These are phyloP conservation scores for Penicillium riverlandense DNA, from an alignment of 495 filamentous ascomycete species.

Conservation along the genomic window DNA sequence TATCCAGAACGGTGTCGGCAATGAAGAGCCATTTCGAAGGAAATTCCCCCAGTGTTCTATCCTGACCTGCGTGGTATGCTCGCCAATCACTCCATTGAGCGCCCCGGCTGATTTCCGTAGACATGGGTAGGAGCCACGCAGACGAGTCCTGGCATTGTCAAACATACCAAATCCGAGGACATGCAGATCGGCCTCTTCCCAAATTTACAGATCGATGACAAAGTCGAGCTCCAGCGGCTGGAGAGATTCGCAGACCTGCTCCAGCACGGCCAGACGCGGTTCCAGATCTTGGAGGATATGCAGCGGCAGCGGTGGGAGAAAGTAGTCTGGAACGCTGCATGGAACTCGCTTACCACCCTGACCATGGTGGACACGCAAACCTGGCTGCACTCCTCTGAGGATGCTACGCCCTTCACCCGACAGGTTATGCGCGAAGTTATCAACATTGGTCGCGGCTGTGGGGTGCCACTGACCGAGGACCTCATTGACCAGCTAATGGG, in stretches of 20 bases:
- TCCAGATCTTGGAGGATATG: slow-evolving; percentile 34
- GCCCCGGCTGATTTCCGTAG: slow-evolving; percentile 9
- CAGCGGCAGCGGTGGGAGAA: slow-evolving; percentile 47
- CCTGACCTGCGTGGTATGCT: slow-evolving; percentile 47
- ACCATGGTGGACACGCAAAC: slow-evolving; percentile 41
- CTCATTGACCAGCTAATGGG: slow-evolving; percentile 36
- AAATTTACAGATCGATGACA: slow-evolving; percentile 17
- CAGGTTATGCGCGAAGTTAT: slow-evolving; percentile 44
- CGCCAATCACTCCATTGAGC: not conserved
- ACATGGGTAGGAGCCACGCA: slow-evolving; percentile 47
- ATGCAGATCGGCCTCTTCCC: slow-evolving; percentile 40
- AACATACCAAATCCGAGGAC: slow-evolving; percentile 41
- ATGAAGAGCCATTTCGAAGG: slow-evolving; percentile 54
- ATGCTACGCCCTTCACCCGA: slow-evolving; percentile 35
- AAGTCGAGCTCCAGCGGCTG: slow-evolving; percentile 24
- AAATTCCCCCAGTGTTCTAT: slow-evolving; percentile 49
- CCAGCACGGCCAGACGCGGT: slow-evolving; percentile 26
- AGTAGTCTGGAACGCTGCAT: slow-evolving; percentile 48
- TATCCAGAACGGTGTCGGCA: slow-evolving; percentile 66
- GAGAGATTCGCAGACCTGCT: slow-evolving; percentile 32
- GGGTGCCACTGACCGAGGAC: slow-evolving; percentile 30
- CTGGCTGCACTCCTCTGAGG: slow-evolving; percentile 37
- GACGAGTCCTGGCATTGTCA: slow-evolving; percentile 32
- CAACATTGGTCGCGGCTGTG: slow-evolving; percentile 33
- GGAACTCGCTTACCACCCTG: slow-evolving; percentile 46